Conservation (phyloP, 2,329 filamentous ascomycete species). For the Penicillium sp. region DNA sequence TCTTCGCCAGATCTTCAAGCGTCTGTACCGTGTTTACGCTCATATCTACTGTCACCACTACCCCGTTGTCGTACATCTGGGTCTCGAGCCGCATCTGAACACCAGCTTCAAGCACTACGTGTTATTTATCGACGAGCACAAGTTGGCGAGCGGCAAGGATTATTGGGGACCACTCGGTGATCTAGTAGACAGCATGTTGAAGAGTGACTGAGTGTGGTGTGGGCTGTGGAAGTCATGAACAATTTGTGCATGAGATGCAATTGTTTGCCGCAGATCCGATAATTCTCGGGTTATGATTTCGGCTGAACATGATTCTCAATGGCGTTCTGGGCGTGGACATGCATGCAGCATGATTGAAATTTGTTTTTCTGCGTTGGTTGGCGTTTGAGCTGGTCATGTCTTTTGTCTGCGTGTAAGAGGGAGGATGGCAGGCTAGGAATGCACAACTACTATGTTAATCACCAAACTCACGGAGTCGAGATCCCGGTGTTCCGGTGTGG, state of each 20-base stretch:
- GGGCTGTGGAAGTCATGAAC: conserved; percentile 3
- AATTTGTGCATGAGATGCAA: conserved; percentile 16
- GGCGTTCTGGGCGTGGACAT: conserved; percentile 28
- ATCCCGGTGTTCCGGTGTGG: conserved; percentile 4
- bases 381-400: conserved; percentile 10
- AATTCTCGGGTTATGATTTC: background rate
- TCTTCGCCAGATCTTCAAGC: conserved; percentile 96
- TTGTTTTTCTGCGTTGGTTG: conserved; percentile 11
- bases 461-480: background rate
- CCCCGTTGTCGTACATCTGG: conserved; percentile 91
- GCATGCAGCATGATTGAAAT: conserved; percentile 21
- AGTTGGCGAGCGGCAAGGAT: conserved; percentile 87
- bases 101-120: conserved; percentile 99
- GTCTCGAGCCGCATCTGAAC: conserved; percentile 95
- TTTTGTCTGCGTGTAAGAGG: background rate
- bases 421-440: background rate
- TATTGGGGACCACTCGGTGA: conserved; percentile 97
- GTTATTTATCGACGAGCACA: conserved; percentile 96
- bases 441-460: background rate
- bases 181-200: conserved; percentile 95
- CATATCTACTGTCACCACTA: conserved; percentile 99
- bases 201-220: conserved; percentile 70
- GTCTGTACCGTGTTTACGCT: conserved; percentile 96
- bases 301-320: conserved; percentile 12
- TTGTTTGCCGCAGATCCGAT: conserved; percentile 12